A percentile compares a stretch with the other conserved stretches of the same genome.
Evolutionary conservation across 495 filamentous ascomycete genomes (phyloP).

Genomic region (Trichoderma asperelloides): DNA sequence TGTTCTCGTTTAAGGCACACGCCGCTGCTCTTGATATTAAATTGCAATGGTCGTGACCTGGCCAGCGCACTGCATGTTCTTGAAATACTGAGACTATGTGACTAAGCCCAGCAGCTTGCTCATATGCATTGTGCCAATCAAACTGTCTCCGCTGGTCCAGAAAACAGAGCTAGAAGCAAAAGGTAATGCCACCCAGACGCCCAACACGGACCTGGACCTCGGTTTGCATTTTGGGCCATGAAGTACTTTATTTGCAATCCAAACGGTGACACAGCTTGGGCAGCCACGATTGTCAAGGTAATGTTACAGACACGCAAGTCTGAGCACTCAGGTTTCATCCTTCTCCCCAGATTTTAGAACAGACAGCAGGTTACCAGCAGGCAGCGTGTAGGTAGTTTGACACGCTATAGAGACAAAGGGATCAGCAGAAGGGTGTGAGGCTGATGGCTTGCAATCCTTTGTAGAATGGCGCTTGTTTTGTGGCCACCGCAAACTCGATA

Average conservation of each 20-base stretch:
- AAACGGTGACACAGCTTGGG: not conserved
- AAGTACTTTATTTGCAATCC: not conserved
- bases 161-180: not conserved
- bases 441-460: not conserved
- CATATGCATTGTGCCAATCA: not conserved
- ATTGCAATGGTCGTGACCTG: not conserved
- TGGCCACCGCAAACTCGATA: not conserved
- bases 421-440: not conserved
- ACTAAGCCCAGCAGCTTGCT: not conserved
- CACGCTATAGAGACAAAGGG: not conserved
- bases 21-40: not conserved
- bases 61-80: not conserved
- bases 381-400: not conserved
- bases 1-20: not conserved
- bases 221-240: not conserved
- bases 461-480: not conserved
- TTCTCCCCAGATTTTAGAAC: not conserved
- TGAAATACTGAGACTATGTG: not conserved
- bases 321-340: not conserved
- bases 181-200: not conserved
- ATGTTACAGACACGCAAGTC: constrained; percentile 1
- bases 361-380: not conserved
- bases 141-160: not conserved
- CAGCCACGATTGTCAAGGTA: not conserved
- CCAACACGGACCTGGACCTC: not conserved